phyloP scores from a whole-genome alignment of 2,329 filamentous ascomycete genomes.

The Eurotiales sp. region DNA sequence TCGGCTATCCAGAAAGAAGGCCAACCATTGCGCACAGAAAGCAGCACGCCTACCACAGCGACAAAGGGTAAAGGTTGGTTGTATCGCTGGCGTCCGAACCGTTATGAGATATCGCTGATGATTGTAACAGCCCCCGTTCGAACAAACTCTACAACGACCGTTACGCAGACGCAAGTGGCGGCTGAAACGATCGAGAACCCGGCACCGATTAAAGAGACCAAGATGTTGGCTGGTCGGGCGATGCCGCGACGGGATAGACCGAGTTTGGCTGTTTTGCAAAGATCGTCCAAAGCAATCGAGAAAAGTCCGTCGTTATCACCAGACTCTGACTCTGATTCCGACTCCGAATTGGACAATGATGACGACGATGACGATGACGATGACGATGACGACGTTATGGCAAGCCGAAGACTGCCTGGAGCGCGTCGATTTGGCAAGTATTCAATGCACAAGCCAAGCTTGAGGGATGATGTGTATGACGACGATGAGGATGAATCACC shows the following conservation, averaged over 20 bases:
- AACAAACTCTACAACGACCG: constrained; percentile 29
- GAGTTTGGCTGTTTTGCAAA: constrained; percentile 20
- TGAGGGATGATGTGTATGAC: constrained; percentile 37
- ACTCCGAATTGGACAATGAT: constrained; percentile 27
- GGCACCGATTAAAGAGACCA: constrained; percentile 24
- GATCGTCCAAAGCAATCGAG: constrained; percentile 31
- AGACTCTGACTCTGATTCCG: constrained; percentile 26
- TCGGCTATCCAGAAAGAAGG: constrained; percentile 34
- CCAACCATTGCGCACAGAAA: constrained; percentile 24
- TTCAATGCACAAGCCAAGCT: constrained; percentile 31
- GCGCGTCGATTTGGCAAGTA: constrained; percentile 39
- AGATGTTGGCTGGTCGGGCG: constrained; percentile 20
- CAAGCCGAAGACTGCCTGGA: constrained; percentile 22
- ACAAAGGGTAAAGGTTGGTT: constrained; percentile 17
- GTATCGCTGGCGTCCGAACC: no score
- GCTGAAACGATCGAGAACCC: constrained; percentile 25
- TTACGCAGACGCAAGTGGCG: constrained; percentile 25
- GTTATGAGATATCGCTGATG: constrained; percentile 6
- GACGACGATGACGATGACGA: constrained; percentile 4
- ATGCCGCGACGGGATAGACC: constrained; percentile 26
- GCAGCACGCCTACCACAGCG: constrained; percentile 15
- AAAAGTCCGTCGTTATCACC: constrained; percentile 31
- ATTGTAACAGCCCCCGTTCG: constrained; percentile 16
- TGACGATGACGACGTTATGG: constrained; percentile 20
- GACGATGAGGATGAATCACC: constrained; percentile 45